Evolutionary conservation across 1,284 basidiomycete species (phyloP).

Genomic region (Melampsora abietis-canadensis): DNA sequence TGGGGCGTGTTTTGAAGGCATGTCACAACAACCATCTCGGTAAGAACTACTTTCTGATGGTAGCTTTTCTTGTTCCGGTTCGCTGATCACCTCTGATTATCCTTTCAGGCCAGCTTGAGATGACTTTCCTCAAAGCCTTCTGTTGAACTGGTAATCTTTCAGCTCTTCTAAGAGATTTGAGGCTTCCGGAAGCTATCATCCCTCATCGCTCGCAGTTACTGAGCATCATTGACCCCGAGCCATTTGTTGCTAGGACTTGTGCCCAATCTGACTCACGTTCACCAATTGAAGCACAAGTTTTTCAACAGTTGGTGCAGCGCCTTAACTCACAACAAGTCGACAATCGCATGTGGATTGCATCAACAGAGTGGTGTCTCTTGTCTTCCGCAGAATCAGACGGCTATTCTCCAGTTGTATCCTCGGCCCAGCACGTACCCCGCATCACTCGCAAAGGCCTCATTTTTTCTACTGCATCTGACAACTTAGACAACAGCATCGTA

Average conservation of each 20-base stretch:
- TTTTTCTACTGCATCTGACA: background rate
- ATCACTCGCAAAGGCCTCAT: background rate
- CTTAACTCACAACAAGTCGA: background rate
- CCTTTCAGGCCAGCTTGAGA: background rate
- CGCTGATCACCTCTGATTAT: background rate
- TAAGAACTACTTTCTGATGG: background rate
- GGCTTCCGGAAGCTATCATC: background rate
- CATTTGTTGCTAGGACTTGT: slow-evolving; percentile 59
- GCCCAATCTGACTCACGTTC: slow-evolving; percentile 60
- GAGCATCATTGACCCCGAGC: background rate
- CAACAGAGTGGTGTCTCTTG: background rate
- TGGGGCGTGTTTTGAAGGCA: slow-evolving; percentile 2
- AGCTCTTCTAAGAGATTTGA: background rate
- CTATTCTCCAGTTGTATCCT: background rate
- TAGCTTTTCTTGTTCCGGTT: too few relatives aligned
- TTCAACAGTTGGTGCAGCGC: background rate
- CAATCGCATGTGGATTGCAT: background rate
- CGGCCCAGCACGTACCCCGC: background rate
- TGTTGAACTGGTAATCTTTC: slow-evolving; percentile 3
- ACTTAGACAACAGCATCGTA: background rate
- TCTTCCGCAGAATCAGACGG: background rate
- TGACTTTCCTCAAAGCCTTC: background rate
- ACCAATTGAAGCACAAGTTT: slow-evolving; percentile 44
- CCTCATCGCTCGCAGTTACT: background rate
- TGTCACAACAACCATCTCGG: slow-evolving; percentile 11